Percentiles rank a stretch among this genome's conserved stretches.
Evolutionary conservation across 2,329 filamentous ascomycete genomes (phyloP).

Genomic region (Exophiala dermatitidis): DNA sequence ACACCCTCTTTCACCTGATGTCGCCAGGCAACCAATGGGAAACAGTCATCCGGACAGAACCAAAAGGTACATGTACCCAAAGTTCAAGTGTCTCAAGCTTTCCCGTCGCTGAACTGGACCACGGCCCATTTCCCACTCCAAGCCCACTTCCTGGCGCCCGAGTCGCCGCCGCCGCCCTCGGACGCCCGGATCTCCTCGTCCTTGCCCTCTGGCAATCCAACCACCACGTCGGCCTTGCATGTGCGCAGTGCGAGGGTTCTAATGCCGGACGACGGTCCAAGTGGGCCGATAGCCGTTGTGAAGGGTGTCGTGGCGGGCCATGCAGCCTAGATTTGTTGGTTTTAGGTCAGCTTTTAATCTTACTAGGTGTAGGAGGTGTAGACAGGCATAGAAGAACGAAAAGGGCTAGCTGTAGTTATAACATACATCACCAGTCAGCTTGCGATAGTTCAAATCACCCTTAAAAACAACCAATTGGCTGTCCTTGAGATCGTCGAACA

Average conservation of each 20-base stretch:
- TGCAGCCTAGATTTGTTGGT: conserved; percentile 45
- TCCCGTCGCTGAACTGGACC: conserved; percentile 73
- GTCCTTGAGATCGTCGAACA: conserved; percentile 70
- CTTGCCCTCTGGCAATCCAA: conserved; percentile 71
- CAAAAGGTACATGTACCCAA: background rate
- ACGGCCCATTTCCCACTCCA: conserved; percentile 97
- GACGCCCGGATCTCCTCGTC: conserved; percentile 69
- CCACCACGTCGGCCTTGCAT: conserved; percentile 93
- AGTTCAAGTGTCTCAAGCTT: conserved; percentile 30
- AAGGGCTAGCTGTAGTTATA: background rate
- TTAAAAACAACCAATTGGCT: conserved; percentile 93
- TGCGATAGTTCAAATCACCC: conserved; percentile 93
- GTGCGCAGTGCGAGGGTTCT: conserved; percentile 83
- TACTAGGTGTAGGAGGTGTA: background rate
- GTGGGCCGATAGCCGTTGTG: conserved; percentile 70
- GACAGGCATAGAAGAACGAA: background rate
- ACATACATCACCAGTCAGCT: conserved; percentile 79
- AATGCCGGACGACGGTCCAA: conserved; percentile 69
- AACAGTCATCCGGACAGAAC: background rate
- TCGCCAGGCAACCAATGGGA: too few species aligned
- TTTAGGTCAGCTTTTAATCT: background rate
- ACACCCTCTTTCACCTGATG: too few species aligned
- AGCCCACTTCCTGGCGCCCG: conserved; percentile 71
- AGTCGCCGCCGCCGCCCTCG: conserved; percentile 65
- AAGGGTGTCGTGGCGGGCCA: conserved; percentile 91